These are phyloP conservation scores for Ganoderma lingzhi DNA, from an alignment of 1,284 basidiomycete genomes.

Conservation along the genomic window DNA sequence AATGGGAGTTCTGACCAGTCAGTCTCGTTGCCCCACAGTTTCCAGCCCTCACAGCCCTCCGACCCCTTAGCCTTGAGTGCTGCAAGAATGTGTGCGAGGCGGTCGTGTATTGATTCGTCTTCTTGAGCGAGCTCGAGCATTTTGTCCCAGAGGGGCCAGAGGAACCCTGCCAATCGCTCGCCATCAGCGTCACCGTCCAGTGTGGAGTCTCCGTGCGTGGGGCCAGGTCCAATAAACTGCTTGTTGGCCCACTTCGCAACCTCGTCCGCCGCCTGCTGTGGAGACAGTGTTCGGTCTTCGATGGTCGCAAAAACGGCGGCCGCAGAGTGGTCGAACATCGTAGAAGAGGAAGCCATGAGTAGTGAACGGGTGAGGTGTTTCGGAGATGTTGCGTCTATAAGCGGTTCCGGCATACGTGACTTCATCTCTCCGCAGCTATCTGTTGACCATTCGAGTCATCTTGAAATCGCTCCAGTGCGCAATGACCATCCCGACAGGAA, in stretches of 20 bases:
- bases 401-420: neutral
- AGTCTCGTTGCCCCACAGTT: conserved; percentile 19
- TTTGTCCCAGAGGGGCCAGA: conserved; percentile 27
- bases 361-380: neutral
- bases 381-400: neutral
- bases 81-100: conserved; percentile 17
- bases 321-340: neutral
- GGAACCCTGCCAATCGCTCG: conserved; percentile 24
- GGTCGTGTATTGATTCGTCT: conserved; percentile 19
- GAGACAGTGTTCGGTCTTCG: conserved; percentile 5
- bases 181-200: neutral
- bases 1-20: conserved; percentile 24
- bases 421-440: neutral
- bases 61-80: conserved; percentile 20
- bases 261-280: conserved; percentile 9
- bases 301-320: conserved; percentile 11
- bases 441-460: too few relatives aligned
- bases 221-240: neutral
- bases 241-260: conserved; percentile 8
- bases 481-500: too few relatives aligned
- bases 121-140: conserved; percentile 7
- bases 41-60: conserved; percentile 23
- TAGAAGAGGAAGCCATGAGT: neutral
- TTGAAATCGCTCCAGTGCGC: too few relatives aligned
- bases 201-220: neutral